Evolutionary conservation across 768 basidiomycete genomes (phyloP), one percentile per base, ranked within the genome.

Genomic region (Boletellus ananiceps): DNA sequence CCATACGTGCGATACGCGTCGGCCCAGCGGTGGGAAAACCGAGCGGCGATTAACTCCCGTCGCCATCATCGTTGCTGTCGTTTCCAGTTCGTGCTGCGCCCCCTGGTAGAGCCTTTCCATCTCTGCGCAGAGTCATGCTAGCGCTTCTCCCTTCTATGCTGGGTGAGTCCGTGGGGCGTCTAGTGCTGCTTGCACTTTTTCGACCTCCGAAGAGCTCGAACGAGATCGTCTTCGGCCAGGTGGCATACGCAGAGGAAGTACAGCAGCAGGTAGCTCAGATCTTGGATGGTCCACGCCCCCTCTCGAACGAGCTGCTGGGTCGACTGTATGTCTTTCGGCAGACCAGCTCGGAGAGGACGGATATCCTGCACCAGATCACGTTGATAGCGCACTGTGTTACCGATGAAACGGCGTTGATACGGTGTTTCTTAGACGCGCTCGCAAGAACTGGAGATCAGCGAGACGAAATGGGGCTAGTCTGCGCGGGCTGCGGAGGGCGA

Each of bases 391-490:
- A 84, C 56, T 63, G 65, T 40, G 75, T 82, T 38, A 71, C 75
- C 0, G 81, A 84, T 57, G 77, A 74, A n/a, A 71, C 71, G 40
- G 67, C 74, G 14, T 19, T 19, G 19, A 19, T 19, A 3, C 19
- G 19, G 19, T 19, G 19, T 19, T 19, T 19, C 19, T 19, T 19
- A 19, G 19, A 19, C 19, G 3, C 19, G 19, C 19, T 19, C 19
- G 19, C 19, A 19, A 19, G 19, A 19, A 3, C 2, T 19, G 19
- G 19, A 19, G 19, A 19, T 19, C 19, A 93, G 80, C 19, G 86
- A 82, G 31, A 87, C 78, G 19, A 91, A 79, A 52, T 86, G 80
- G 4, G 84, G 77, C 47, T 80, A 78, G 44, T 78, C 76, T 5
- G 62, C 33, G 18, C 35, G 56, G 27, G 27, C 27, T 29, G 27